Evolutionary conservation across 768 basidiomycete genomes (phyloP).

Genomic region (Leucosporidium creatinivorum): DNA sequence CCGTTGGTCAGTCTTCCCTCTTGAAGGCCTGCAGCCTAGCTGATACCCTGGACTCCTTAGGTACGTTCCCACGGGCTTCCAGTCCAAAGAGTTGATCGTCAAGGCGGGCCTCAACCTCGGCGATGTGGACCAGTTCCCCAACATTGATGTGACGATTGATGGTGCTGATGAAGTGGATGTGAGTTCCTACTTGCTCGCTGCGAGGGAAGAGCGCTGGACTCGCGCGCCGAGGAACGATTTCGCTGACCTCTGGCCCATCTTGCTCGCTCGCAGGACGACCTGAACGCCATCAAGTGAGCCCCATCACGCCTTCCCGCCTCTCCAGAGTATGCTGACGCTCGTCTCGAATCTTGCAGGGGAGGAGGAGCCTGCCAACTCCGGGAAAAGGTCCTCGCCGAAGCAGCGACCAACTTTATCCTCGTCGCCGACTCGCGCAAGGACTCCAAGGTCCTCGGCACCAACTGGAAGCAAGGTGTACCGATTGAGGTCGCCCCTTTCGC

Average conservation of each 20-base stretch:
- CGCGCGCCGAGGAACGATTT: too few species aligned
- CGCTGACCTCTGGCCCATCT: background rate
- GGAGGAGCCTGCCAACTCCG: conserved; percentile 93
- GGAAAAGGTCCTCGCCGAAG: conserved; percentile 96
- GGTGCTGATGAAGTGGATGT: conserved; percentile 79
- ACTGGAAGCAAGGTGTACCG: conserved; percentile 75
- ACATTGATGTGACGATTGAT: conserved; percentile 93
- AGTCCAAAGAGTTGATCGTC: conserved; percentile 91
- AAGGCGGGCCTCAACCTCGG: conserved; percentile 47
- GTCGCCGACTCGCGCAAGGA: conserved; percentile 98
- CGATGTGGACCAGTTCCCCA: conserved; percentile 46
- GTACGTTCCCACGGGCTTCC: conserved; percentile 59
- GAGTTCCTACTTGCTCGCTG: background rate
- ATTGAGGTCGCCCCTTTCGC: conserved; percentile 97
- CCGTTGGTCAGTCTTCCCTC: conserved; percentile 55
- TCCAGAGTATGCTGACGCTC: background rate
- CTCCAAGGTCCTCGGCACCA: conserved; percentile 30
- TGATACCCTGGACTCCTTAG: background rate
- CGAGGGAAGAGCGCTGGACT: too few species aligned
- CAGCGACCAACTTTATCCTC: conserved; percentile 81
- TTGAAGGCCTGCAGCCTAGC: too few species aligned
- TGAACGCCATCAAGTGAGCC: conserved; percentile 87
- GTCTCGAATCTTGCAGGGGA: conserved; percentile 18
- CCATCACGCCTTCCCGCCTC: background rate
- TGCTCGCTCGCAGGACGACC: conserved; percentile 50